Conservation (phyloP, 257 asterid species). For the Phtheirospermum japonicum region DNA sequence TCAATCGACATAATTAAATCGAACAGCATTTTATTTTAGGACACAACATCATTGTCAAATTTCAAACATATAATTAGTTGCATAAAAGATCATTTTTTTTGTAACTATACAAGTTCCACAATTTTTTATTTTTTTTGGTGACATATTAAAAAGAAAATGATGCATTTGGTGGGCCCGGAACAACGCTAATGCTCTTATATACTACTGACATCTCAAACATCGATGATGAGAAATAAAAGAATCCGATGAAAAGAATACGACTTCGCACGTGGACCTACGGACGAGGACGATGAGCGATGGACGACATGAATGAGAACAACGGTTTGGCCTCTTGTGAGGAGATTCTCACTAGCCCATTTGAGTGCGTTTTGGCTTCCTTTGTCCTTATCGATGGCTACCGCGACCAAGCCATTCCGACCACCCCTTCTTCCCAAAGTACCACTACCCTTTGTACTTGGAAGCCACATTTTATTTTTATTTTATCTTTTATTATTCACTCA, state of each 20-base stretch:
- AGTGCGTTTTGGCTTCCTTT: slow-evolving; percentile 85
- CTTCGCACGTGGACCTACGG: background rate
- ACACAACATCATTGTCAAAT: background rate
- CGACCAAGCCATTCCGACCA: slow-evolving; percentile 64
- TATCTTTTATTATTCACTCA: background rate
- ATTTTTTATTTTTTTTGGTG: too few species aligned
- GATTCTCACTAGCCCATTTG: slow-evolving; percentile 74
- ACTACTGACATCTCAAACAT: too few species aligned
- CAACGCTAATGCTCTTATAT: too few species aligned
- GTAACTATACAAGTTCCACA: too few species aligned
- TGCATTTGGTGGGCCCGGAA: too few species aligned
- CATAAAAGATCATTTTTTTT: too few species aligned
- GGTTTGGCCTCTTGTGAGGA: slow-evolving; percentile 69
- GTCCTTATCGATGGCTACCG: slow-evolving; percentile 86
- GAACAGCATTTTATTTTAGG: background rate
- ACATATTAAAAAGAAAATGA: too few species aligned
- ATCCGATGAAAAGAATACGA: too few species aligned
- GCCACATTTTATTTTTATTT: slow-evolving; percentile 46
- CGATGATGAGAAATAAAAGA: too few species aligned
- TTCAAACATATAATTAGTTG: too few species aligned
- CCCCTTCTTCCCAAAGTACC: slow-evolving; percentile 22
- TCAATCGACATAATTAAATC: background rate
- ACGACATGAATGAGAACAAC: slow-evolving; percentile 78
- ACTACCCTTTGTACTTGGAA: slow-evolving; percentile 31
- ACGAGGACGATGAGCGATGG: slow-evolving; percentile 32